Percentiles rank a stretch among this genome's conserved stretches.
Evolutionary conservation across 352 stramenopile genomes (phyloP).

Genomic region (Globisporangium orthogonon): DNA sequence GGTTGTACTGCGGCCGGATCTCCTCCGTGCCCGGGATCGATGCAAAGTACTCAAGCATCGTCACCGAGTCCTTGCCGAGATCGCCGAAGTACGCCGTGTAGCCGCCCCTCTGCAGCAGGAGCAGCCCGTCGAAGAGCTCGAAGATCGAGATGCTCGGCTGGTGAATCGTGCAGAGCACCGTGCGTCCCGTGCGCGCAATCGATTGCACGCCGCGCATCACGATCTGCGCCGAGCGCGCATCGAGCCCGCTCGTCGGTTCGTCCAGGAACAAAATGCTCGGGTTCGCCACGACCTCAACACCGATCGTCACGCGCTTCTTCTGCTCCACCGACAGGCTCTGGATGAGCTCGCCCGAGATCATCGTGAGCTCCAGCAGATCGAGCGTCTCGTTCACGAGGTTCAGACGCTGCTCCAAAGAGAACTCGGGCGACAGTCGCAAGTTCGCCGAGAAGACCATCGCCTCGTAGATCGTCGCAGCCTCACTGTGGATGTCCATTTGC

Average conservation of each 20-base stretch:
- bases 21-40: conserved; percentile 58
- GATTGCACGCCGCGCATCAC: conserved; percentile 84
- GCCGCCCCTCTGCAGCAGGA: conserved; percentile 57
- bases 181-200: conserved; percentile 83
- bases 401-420: conserved; percentile 32
- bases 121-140: conserved; percentile 85
- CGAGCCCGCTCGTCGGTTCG: conserved; percentile 88
- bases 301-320: conserved; percentile 92
- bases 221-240: conserved; percentile 74
- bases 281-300: conserved; percentile 90
- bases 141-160: conserved; percentile 86
- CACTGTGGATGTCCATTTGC: conserved; percentile 87
- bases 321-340: conserved; percentile 78
- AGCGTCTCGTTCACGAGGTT: conserved; percentile 49
- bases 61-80: conserved; percentile 67
- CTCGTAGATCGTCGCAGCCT: conserved; percentile 72
- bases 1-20: conserved; percentile 77
- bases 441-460: conserved; percentile 87
- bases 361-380: conserved; percentile 45
- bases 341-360: conserved; percentile 40
- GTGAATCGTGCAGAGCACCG: conserved; percentile 69
- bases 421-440: conserved; percentile 63
- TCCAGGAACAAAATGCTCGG: conserved; percentile 93
- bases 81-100: conserved; percentile 77
- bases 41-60: conserved; percentile 87